phyloP scores from a whole-genome alignment of 2,329 filamentous ascomycete genomes.

The Trichoderma aggressivum region DNA sequence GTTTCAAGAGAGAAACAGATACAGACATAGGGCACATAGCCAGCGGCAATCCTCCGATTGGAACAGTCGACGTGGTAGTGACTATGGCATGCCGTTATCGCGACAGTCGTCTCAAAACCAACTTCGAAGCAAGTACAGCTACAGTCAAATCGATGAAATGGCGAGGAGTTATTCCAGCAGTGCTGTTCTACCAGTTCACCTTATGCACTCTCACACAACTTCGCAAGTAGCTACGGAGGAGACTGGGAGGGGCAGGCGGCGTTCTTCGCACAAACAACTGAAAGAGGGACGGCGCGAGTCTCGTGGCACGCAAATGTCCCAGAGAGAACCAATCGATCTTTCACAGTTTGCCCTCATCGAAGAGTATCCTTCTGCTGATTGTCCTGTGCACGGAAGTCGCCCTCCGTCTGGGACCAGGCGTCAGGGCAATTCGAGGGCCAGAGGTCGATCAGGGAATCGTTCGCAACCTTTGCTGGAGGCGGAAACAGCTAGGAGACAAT shows the following conservation, averaged over 20 bases:
- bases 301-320: slow-evolving; percentile 14
- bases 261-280: slow-evolving; percentile 9
- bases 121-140: slow-evolving; percentile 1
- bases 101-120: slow-evolving; percentile 12
- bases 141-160: not conserved
- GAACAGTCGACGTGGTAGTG: not conserved
- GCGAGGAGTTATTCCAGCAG: slow-evolving; percentile 9
- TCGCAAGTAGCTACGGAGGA: not conserved
- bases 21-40: not conserved
- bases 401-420: slow-evolving; percentile 21
- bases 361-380: slow-evolving; percentile 24
- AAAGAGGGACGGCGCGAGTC: slow-evolving; percentile 8
- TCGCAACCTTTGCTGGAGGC: not conserved
- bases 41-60: slow-evolving; percentile 7
- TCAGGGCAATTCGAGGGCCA: slow-evolving; percentile 11
- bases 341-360: slow-evolving; percentile 26
- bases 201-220: not conserved
- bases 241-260: slow-evolving; percentile 13
- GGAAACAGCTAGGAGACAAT: not conserved
- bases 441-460: slow-evolving; percentile 10
- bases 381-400: slow-evolving; percentile 24
- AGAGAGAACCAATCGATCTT: slow-evolving; percentile 22
- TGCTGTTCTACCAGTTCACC: not conserved
- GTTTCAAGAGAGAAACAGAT: not conserved
- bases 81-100: slow-evolving; percentile 2